Evolutionary conservation across 2,329 filamentous ascomycete genomes (phyloP), one percentile per base, ranked within the genome.

Genomic region (Fusarium concolor): DNA sequence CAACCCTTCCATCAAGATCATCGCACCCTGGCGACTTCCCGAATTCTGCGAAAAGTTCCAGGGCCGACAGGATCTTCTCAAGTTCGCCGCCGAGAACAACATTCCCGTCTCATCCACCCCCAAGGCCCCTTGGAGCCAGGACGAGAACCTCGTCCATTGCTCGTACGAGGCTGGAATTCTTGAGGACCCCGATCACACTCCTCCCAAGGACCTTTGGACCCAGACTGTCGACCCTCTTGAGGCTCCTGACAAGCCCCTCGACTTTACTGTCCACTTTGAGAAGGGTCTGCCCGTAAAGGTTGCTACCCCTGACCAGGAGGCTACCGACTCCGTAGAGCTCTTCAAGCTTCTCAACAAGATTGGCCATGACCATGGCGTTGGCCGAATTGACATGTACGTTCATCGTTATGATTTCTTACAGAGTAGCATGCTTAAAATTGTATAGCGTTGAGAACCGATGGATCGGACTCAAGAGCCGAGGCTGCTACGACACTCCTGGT

Each of bases 101-200:
- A 92, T 93, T 65, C 90, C 91, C 46, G 90, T 93, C 62, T 89
- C 87, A 29, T 90, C 87, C 72, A 92, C 90, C 71, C 92, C 92
- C 82, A 87, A 88, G 76, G 89, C 90, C 80, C 89, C 89, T 45
- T 92, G 88, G 87, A 85, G 80, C 53, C 82, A 87, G 85, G 82
- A 82, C 53, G 80, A 71, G 37, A 62, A 73, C 71, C 72, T 67
- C 14, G 52, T 65, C 58, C 65, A 67, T 24, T 67, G 65, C 45
- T 67, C 64, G 8, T 67, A 67, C 14, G 65, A 67, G 41, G 65
- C 64, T 3, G 64, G 64, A 4, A 55, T 68, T 35, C 62, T 66
- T 1, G 89, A 91, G 78, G 84, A 85, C 57, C 81, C 83, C n/a
- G 75, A 84, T 70, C 79, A 83, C 62, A 86, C 86, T 60, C 85